Evolutionary conservation across 2,329 filamentous ascomycete genomes (phyloP), one percentile per base, ranked within the genome.

Genomic region (Alternaria gansuensis): DNA sequence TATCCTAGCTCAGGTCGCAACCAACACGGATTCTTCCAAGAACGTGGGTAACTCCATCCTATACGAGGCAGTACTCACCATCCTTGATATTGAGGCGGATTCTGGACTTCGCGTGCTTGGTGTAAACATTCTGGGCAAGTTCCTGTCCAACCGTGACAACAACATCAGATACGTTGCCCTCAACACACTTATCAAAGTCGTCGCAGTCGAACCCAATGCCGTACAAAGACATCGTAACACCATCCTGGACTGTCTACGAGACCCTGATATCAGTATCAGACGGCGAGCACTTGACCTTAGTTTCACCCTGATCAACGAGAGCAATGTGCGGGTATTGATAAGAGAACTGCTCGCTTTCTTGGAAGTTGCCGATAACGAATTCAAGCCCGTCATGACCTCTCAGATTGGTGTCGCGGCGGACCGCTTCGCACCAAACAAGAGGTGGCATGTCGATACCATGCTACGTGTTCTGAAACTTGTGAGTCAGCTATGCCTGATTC

Each of bases 381-480:
- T 99, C 82, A 99, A 99, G 81, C 92, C 95, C 6, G 92, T 92
- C 52, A 97, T 99, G 93, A 99, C 95, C 2, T 95, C 90, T 52
- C 95, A 99, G 75, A 99, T 99, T 76, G 95, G 95, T 24, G 92
- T 99, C 70, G 95, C 96, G 10, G 95, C 96, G 6, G 95, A 99
- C 78, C 89, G 94, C 66, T 99, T 92, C 78, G 91, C 95, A 2
- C 96, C 95, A 0, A 98, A 95, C 80, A 98, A 98, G 81, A 86
- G 95, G 75, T 99, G 95, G 95, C 95, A 99, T 75, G 90, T 98
- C 68, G 95, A 99, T 74, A 99, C 96, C 2, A 97, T 99, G 89
- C 83, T 99, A 53, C 87, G 96, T 23, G 93, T 99, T 24, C 80
- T 99, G 68, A 97, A 93, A 58, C 83, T 99, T 65, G 77, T 77